Evolutionary conservation across 73 alveolate genomes (phyloP), one percentile per base, ranked within the genome.

Genomic region (Paraurostyla sp.): DNA sequence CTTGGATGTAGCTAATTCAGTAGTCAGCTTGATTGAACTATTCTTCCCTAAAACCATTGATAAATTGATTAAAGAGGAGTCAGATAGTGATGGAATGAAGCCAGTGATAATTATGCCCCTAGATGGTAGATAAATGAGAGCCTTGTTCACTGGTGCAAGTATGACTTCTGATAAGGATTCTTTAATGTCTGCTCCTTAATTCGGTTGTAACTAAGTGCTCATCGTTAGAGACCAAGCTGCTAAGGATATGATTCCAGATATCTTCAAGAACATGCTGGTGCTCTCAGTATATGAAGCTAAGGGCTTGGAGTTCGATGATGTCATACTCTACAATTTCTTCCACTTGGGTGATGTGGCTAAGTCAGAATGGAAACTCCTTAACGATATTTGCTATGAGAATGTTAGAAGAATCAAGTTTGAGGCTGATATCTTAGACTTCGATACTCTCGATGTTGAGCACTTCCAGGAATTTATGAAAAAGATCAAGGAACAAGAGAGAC

Each of bases 301-400:
- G 88, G 99, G 99, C n/a, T 94, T 96, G 3, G 99, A 96, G 80
- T 96, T 95, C 80, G 98, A 95, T 48, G 99, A 96, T 91, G 99
- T 96, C 22, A 95, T 96, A 7, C 84, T 96, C 36, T 93, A 62
- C 49, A 93, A 93, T 85, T 95, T 95, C 95, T 95, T 95, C 87
- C 56, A 78, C n/a, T 93, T 87, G 73, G 92, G 97, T 0, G 89
- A 56, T 20, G 60, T 73, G 36, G 38, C 87, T 13, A 68, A 80
- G n/a, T 56, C 92, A 15, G 80, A 89, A 48, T 95, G 95, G 95
- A 93, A 90, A 49, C 73, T 93, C 4, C 65, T 95, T 0, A 91
- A 88, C 22, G 83, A 80, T 32, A 35, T 90, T 20, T 84, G 78
- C 52, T 32, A 48, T 0, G 57, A 46, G 41, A 20, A 85, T 27